These are phyloP conservation scores for Hypholoma sublateritium DNA, from an alignment of 768 basidiomycete genomes.

Conservation along the genomic window DNA sequence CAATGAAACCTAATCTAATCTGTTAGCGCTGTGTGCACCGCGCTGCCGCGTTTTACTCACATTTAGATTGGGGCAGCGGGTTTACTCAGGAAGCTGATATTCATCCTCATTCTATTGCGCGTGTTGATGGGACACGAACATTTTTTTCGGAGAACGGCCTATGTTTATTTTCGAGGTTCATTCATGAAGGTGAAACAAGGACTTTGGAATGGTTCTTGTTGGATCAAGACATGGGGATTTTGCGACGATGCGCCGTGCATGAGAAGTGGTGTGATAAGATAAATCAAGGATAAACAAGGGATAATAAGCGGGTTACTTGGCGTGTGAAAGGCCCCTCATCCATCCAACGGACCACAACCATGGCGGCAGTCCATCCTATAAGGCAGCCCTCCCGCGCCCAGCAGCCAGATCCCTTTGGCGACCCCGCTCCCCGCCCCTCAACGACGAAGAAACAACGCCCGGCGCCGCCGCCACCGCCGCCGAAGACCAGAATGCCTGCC, in stretches of 20 bases:
- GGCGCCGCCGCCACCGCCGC: slow-evolving; percentile 36
- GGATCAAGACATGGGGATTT: too few relatives aligned
- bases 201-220: background rate
- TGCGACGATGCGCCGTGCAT: too few relatives aligned
- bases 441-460: slow-evolving; percentile 25
- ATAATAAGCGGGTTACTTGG: slow-evolving; percentile 20
- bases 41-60: too few relatives aligned
- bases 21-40: too few relatives aligned
- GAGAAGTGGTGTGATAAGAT: background rate
- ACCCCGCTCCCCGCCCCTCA: slow-evolving; percentile 25
- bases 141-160: too few relatives aligned
- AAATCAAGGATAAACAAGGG: slow-evolving; percentile 2
- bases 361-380: slow-evolving; percentile 29
- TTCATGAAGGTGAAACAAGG: background rate
- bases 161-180: too few relatives aligned
- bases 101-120: too few relatives aligned
- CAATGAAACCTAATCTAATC: too few relatives aligned
- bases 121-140: too few relatives aligned
- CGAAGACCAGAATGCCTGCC: slow-evolving; percentile 27
- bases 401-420: slow-evolving; percentile 55
- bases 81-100: too few relatives aligned
- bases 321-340: slow-evolving; percentile 27
- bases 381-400: slow-evolving; percentile 37
- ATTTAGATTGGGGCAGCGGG: too few relatives aligned
- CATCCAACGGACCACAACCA: slow-evolving; percentile 16